Evolutionary conservation across 2,329 filamentous ascomycete genomes (phyloP).

Genomic region (Bipolaris victoriae): DNA sequence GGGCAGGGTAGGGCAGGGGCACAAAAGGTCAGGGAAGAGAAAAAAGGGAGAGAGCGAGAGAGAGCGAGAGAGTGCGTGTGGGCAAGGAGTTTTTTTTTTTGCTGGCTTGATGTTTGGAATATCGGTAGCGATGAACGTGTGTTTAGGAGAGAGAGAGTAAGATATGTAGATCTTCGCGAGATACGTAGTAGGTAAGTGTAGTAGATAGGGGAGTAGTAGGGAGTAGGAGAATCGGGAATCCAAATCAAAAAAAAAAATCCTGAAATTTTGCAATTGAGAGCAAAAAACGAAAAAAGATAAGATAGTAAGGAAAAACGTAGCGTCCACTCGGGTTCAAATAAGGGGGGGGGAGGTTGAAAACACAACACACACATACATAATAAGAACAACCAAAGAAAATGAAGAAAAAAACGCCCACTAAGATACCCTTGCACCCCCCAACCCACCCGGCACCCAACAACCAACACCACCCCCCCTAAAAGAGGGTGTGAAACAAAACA

Average conservation of each 20-base stretch:
- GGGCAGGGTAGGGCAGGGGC: too few relatives aligned
- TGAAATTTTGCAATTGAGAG: not conserved
- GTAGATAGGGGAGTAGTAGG: not conserved
- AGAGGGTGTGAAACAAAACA: not conserved
- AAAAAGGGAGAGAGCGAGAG: too few relatives aligned
- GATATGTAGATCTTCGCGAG: not conserved
- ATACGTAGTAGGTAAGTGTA: not conserved
- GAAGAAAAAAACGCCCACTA: not conserved
- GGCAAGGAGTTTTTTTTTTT: too few relatives aligned
- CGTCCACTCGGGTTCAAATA: constrained; percentile 1
- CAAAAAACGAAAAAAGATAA: not conserved
- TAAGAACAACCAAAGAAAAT: not conserved
- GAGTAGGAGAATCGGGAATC: not conserved
- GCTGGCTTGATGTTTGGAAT: too few relatives aligned
- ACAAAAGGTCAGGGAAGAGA: too few relatives aligned
- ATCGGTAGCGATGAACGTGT: not conserved
- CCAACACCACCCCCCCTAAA: not conserved
- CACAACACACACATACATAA: too few relatives aligned
- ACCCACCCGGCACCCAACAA: too few relatives aligned
- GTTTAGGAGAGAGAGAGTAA: not conserved
- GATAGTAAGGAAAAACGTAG: not conserved
- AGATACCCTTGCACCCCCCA: not conserved
- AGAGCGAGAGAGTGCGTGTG: too few relatives aligned
- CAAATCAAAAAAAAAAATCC: not conserved
- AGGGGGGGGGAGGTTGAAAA: not conserved